These are phyloP conservation scores for Blastobotrys illinoisensis DNA, from an alignment of 1,139 yeast genomes.

Conservation along the genomic window DNA sequence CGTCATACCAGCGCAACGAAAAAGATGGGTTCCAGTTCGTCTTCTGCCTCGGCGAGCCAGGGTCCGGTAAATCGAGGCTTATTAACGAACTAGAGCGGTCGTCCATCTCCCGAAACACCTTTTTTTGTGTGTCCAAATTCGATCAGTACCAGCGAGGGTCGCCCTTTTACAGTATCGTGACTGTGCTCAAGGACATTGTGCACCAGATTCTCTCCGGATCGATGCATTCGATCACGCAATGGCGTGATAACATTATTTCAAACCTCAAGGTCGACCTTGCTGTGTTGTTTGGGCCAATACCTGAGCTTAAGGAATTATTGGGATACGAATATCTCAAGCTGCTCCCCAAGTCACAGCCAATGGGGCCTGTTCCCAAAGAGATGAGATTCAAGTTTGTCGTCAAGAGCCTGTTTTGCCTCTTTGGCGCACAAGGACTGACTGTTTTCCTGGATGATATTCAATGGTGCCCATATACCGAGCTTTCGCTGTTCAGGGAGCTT, in stretches of 20 bases:
- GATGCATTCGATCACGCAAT: slow-evolving; percentile 36
- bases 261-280: slow-evolving; percentile 43
- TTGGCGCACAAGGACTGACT: slow-evolving; percentile 43
- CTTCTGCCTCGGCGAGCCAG: slow-evolving; percentile 43
- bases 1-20: slow-evolving; percentile 28
- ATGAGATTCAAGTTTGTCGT: slow-evolving; percentile 42
- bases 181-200: slow-evolving; percentile 40
- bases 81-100: slow-evolving; percentile 40
- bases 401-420: slow-evolving; percentile 40
- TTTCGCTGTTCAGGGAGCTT: slow-evolving; percentile 27
- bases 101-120: slow-evolving; percentile 37
- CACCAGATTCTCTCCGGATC: slow-evolving; percentile 43
- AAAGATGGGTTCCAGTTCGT: slow-evolving; percentile 32
- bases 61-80: slow-evolving; percentile 46
- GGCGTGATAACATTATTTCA: slow-evolving; percentile 42
- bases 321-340: slow-evolving; percentile 40
- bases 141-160: slow-evolving; percentile 34
- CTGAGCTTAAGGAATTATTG: slow-evolving; percentile 42
- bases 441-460: slow-evolving; percentile 47
- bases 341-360: slow-evolving; percentile 23
- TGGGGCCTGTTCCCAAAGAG: slow-evolving; percentile 35
- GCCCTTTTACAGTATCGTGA: slow-evolving; percentile 32
- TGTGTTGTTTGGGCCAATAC: slow-evolving; percentile 41
- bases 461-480: slow-evolving; percentile 36
- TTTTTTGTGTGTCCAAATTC: slow-evolving; percentile 43